Evolutionary conservation across 192 early-diverging fungal genomes (phyloP).

Genomic region (Coemansia sp.): DNA sequence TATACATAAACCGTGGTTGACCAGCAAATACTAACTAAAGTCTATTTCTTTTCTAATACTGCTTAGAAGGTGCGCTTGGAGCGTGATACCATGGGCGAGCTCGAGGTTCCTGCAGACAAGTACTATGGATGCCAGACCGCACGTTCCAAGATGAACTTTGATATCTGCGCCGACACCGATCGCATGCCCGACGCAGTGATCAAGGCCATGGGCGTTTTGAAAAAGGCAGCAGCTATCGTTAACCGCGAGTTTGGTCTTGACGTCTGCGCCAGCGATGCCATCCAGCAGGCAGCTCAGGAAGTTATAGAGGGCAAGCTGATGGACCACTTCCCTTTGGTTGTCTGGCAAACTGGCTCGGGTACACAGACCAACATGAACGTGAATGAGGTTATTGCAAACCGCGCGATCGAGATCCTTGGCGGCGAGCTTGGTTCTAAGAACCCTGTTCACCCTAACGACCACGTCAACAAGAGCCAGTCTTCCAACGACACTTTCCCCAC

Average conservation of each 20-base stretch:
- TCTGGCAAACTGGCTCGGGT: constrained; percentile 98
- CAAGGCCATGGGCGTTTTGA: constrained; percentile 92
- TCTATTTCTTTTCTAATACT: background rate
- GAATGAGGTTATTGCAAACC: constrained; percentile 97
- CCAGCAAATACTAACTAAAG: background rate
- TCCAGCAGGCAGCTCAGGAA: constrained; percentile 86
- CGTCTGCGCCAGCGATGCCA: constrained; percentile 78
- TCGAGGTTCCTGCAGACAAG: constrained; percentile 91
- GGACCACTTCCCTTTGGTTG: constrained; percentile 97
- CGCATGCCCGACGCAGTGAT: constrained; percentile 96
- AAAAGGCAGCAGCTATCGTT: constrained; percentile 91
- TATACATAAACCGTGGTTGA: constrained; percentile 1
- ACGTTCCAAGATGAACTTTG: constrained; percentile 95
- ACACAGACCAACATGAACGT: constrained; percentile 99
- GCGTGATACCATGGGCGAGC: constrained; percentile 90
- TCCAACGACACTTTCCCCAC: constrained; percentile 99
- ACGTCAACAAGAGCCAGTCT: constrained; percentile 98
- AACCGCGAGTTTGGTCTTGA: constrained; percentile 92
- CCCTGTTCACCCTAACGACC: constrained; percentile 99
- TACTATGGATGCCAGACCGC: constrained; percentile 99
- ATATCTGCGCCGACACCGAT: constrained; percentile 90
- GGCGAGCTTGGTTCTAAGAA: constrained; percentile 88
- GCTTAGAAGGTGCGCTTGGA: constrained; percentile 61
- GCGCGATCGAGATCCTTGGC: constrained; percentile 93
- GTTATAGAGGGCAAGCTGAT: constrained; percentile 90